Evolutionary conservation across 2,329 filamentous ascomycete species (phyloP), one percentile per base, ranked within the genome.

Genomic region (Sclerotinia sclerotiorum): DNA sequence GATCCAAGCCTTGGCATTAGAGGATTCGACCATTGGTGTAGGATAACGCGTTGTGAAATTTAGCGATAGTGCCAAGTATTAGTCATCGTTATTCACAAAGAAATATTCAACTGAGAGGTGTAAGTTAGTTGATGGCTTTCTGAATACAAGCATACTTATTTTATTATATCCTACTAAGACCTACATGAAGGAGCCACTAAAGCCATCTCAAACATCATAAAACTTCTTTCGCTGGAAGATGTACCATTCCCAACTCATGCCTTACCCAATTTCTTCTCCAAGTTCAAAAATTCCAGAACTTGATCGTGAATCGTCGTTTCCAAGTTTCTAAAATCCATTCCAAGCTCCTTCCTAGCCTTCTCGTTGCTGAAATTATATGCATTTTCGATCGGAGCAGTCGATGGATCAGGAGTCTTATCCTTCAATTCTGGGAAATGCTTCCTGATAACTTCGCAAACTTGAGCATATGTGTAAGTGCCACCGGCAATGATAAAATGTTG

Each of bases 401-500:
- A 69, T 4, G 70, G 72, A 32, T 78, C 79, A 0, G 85, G 85
- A 69, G 86, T 74, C 66, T 78, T 73, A 6, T 79, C 80, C 70
- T 80, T 81, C 73, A 84, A 81, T 72, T 86, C 78, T 0, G 85
- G 85, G 70, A 86, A 86, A 65, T 82, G 77, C 70, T 83, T 82
- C 64, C 81, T 79, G 56, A 90, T 82, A 55, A 86, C 80, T 67
- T 87, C 81, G 0, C 82, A 83, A 42, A 89, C 82, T 73, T 83
- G 79, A 74, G 84, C 84, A 76, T 89, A 90, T 52, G 82, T 84
- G 74, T 87, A 90, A 72, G 83, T 80, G 1, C 83, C 84, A 0
- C 82, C 83, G 0, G 87, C 84, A 46, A 87, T 75, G 74, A 90
- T 87, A 79, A 89, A 90, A 8, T 89, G 82, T 76, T 88, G 83